phyloP scores from a whole-genome alignment of 306 rosid genomes.

The Prunus campanulata region DNA sequence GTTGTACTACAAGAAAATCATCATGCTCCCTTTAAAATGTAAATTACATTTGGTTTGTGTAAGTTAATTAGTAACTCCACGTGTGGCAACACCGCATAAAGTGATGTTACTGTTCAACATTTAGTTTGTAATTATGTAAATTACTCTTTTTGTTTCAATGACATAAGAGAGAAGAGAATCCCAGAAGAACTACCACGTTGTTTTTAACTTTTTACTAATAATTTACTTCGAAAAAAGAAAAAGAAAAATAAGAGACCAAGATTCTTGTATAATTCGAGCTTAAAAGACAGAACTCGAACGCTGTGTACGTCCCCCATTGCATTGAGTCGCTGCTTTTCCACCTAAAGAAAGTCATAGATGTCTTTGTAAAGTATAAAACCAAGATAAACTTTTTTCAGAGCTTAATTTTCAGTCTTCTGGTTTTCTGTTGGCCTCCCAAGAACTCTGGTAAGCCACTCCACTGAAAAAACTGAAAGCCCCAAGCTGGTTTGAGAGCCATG shows the following conservation, averaged over 20 bases:
- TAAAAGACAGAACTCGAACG: neutral
- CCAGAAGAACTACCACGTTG: neutral
- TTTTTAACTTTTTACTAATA: neutral
- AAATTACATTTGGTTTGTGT: no score
- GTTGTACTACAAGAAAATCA: no score
- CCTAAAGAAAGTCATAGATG: neutral
- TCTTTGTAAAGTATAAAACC: neutral
- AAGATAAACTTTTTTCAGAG: neutral
- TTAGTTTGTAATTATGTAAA: constrained; percentile 2
- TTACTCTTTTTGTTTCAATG: neutral
- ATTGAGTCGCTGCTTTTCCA: neutral
- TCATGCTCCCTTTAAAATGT: no score
- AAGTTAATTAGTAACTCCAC: no score
- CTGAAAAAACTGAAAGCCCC: neutral
- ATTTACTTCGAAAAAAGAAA: neutral
- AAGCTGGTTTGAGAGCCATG: neutral
- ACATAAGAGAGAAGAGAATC: neutral
- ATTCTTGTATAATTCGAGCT: neutral
- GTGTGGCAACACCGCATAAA: no score
- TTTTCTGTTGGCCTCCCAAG: neutral
- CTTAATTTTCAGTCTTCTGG: neutral
- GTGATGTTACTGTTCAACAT: neutral
- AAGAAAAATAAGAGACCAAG: neutral
- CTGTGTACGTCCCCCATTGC: neutral
- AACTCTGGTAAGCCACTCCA: neutral